Base-by-base conservation (phyloP, 106 monocot species). In the Cymbidium sinense region DNA sequence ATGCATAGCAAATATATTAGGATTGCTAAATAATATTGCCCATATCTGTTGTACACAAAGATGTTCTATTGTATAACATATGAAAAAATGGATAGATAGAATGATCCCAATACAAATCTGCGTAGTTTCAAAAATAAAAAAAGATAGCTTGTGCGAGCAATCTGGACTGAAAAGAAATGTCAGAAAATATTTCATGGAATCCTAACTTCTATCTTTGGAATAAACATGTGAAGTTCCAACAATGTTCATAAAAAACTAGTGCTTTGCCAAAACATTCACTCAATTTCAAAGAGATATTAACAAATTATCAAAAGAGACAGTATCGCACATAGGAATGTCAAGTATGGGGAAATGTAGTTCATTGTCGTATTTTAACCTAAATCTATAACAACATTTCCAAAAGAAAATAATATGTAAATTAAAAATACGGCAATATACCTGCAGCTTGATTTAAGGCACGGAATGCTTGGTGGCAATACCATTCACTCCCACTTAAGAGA, bases 381-480 rank as follows among this genome's bases (percentile, higher is more conserved):
- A 29, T 0, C 29, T 1, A 33, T 67, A 13, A 67, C 67, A 67
- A 33, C 13, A 13, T 67, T 31, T 61, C 37, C 1, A 19, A 17
- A 31, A 67, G 17, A 67, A 58, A 67, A 67, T 67, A 33, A 17
- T 33, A 25, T 67, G 12, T 12, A 67, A 67, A 67, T 33, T 31
- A 67, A 71, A 71, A 4, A 37, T 71, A 33, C 4, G 71, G n/a
- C 39, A n/a, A 39, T 13, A 41, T 87, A 95, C 99, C 99, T 78
- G 99, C 95, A 85, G 95, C 99, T 84, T 99, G 99, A 86, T 99
- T 99, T 65, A 99, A 74, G 78, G 99, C 95, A 78, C 99, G 99
- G 73, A 99, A 99, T 70, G 99, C 99, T 87, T 99, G 95, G 74
- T 95, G 92, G 58, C 99, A 99, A 77, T 99, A 99, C 99, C 99